Evolutionary conservation across 352 stramenopile species (phyloP).

Genomic region (Phytophthora uliginosa): DNA sequence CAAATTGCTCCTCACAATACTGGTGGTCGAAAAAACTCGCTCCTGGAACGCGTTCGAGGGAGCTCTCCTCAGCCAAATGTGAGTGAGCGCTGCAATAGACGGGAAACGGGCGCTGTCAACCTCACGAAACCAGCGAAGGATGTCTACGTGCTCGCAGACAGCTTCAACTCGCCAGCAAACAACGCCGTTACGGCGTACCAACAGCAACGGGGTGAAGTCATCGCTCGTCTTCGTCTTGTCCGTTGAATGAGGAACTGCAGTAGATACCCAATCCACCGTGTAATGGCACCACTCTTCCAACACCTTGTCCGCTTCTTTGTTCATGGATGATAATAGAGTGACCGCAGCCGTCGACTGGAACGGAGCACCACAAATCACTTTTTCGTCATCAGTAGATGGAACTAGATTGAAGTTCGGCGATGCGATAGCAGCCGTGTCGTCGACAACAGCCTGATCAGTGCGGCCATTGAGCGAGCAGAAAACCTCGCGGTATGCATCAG

Average conservation of each 20-base stretch:
- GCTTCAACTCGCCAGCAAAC: not conserved
- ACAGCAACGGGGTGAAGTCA: not conserved
- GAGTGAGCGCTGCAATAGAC: slow-evolving; percentile 3
- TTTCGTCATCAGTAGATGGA: not conserved
- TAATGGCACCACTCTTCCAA: not conserved
- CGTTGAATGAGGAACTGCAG: not conserved
- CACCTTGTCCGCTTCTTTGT: not conserved
- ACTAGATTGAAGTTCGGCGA: not conserved
- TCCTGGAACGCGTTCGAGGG: slow-evolving; percentile 11
- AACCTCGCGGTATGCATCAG: not conserved
- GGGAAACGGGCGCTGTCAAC: not conserved
- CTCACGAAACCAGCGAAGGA: slow-evolving; percentile 8
- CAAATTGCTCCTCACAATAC: not conserved
- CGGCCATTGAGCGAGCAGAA: not conserved
- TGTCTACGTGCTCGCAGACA: slow-evolving; percentile 2
- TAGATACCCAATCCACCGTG: not conserved
- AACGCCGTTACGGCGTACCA: not conserved
- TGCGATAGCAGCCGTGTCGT: not conserved
- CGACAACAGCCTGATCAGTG: not conserved
- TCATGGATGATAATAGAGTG: not conserved
- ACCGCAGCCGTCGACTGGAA: not conserved
- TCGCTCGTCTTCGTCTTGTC: not conserved
- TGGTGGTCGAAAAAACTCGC: slow-evolving; percentile 11
- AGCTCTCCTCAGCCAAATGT: slow-evolving; percentile 4
- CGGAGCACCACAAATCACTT: not conserved